Evolutionary conservation across 805 yeast genomes (phyloP).

Genomic region (Ogataea trehalophila): DNA sequence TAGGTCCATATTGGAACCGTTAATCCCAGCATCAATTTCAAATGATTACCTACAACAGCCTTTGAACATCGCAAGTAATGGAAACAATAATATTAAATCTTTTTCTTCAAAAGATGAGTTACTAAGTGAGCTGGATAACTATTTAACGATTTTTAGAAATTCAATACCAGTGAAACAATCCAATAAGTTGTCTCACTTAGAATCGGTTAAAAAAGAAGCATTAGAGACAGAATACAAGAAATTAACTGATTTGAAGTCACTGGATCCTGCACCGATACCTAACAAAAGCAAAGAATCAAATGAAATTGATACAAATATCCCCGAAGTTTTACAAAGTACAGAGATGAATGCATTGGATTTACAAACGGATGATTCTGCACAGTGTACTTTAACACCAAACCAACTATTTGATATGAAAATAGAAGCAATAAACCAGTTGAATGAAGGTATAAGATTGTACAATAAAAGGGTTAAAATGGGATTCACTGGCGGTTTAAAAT

Average conservation of each 20-base stretch:
- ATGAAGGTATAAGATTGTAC: constrained; percentile 5
- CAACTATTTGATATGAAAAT: constrained; percentile 6
- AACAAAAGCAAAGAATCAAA: neutral
- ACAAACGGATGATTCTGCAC: constrained; percentile 11
- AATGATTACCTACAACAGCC: neutral
- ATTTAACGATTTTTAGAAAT: constrained; percentile 7
- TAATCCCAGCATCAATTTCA: constrained; percentile 3
- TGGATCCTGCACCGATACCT: neutral
- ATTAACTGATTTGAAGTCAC: neutral
- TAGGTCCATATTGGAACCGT: constrained; percentile 10
- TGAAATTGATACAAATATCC: constrained; percentile 16
- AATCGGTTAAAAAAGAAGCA: constrained; percentile 12
- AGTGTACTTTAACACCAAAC: neutral
- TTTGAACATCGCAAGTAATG: constrained; percentile 1
- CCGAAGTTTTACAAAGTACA: constrained; percentile 24
- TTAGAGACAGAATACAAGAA: constrained; percentile 15
- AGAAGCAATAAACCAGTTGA: constrained; percentile 3
- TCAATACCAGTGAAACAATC: constrained; percentile 12
- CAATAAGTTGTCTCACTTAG: constrained; percentile 15
- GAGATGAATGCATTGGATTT: constrained; percentile 24
- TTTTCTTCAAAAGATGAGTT: constrained; percentile 15
- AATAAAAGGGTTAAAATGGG: constrained; percentile 4
- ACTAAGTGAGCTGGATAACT: constrained; percentile 7
- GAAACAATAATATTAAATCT: neutral
- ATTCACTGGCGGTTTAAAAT: constrained; percentile 5